Base-by-base conservation (phyloP, 1,284 basidiomycete genomes). In the Ceratobasidium sp. region DNA sequence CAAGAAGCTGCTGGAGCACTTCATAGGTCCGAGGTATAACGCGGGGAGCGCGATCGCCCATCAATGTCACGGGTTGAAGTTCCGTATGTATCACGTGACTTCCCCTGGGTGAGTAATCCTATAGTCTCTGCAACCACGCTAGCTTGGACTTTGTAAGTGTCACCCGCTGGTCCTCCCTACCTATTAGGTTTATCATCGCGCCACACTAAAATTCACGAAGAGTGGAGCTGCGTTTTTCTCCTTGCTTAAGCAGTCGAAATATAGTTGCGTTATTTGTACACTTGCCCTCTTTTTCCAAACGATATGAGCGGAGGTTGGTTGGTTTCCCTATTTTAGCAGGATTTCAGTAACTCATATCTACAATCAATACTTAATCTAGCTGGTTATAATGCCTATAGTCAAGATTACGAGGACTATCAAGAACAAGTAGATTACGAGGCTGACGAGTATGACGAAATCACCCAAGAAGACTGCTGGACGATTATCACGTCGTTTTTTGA, bases 401-500 rank as follows among this genome's bases (percentile, higher is more conserved):
- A 76, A 23, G 73, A 76, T 39, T 76, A 71, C 56, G 80, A 76
- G 55, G 75, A 79, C 77, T 77, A 79, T 55, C 68, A 78, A 23
- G 77, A 80, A 40, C 73, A 91, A 53, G 89, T 90, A 58, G 90
- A 90, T 42, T 81, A 82, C 26, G 82, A 83, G 39, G 92, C 92
- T 71, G 89, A 91, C 18, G 89, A 89, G 28, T 90, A 89, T 79
- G 92, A 94, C 82, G 93, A 94, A 83, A 93, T 97, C 86, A 95
- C 94, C 0, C 95, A 96, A 84, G 96, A 97, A 85, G 96, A 97
- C 84, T 96, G 95, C 84, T 98, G 97, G 97, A 94, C 93, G 61
- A 92, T 98, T 83, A 99, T 99, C 83, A 94, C 95, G 80, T 93
- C 95, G 83, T 99, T 98, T 89, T 99, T 99, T 85, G 94, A 96